phyloP scores from a whole-genome alignment of 2,329 filamentous ascomycete species.

The Fusarium tricinctum region DNA sequence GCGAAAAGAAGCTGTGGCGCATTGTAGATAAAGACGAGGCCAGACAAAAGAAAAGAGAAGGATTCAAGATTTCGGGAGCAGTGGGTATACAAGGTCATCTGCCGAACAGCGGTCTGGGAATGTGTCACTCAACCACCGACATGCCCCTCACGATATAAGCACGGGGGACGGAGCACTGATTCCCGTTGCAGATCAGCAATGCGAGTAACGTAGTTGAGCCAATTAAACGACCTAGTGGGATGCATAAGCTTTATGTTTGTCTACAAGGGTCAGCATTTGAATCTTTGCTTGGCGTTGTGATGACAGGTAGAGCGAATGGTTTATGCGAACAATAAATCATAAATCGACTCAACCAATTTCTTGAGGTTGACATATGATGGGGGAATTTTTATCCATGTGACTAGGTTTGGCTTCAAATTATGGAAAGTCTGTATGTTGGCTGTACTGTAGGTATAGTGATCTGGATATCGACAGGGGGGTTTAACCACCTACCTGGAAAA shows the following conservation, averaged over 20 bases:
- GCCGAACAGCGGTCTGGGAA: not conserved
- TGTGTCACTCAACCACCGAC: not conserved
- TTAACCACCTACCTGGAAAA: not conserved
- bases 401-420: no score
- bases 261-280: no score
- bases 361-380: no score
- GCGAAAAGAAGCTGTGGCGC: not conserved
- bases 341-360: no score
- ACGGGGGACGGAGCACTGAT: not conserved
- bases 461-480: not conserved
- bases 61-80: fast-evolving
- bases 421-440: no score
- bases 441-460: no score
- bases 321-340: no score
- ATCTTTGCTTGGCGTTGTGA: no score
- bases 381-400: no score
- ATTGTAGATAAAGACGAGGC: not conserved
- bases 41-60: fast-evolving
- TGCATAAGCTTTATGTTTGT: not conserved
- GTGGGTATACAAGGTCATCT: not conserved
- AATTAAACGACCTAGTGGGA: not conserved
- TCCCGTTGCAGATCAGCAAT: not conserved
- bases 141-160: not conserved
- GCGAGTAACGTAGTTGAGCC: not conserved
- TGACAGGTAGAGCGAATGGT: fast-evolving